Base-by-base conservation (phyloP, 768 basidiomycete species). In the Fomitopsis serialis region DNA sequence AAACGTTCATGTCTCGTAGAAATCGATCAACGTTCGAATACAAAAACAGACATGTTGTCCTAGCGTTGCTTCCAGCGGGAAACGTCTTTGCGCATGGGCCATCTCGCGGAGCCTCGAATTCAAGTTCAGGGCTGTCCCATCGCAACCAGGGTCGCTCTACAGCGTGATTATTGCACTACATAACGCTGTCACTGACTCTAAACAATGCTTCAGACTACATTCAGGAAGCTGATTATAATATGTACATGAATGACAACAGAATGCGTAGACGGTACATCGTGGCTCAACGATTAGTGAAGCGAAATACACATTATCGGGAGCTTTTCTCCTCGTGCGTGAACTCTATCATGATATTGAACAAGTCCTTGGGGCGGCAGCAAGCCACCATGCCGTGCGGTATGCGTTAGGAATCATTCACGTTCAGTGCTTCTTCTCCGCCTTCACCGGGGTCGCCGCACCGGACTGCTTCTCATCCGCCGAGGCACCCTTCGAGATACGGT, bases 401-500 rank as follows among this genome's bases (percentile, higher is more conserved):
- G 37, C 15, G 15, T 40, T 17, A 40, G 6, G 6, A 19, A 17
- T 40, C 37, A 40, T 40, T 15, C 15, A 15, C 37, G 15, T 40
- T 40, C 15, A 40, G 19, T 40, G 37, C 37, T 40, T 40, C 37
- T 40, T 40, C 13, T 40, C 37, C 37, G 37, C 4, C 37, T 40
- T 40, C 5, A 17, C 37, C 37, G 37, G 37, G 19, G 37, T 40
- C 37, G 37, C 37, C 37, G 44, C 21, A 19, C 22, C 44, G 3
- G 44, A 56, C 19, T n/a, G n/a, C n/a, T 40, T 15, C 37, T 49
- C 22, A n/a, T 36, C 34, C 35, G 9, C 25, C 4, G 48, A 19
- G 54, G 22, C 35, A 58, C 53, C 42, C 22, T 59, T 24, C 24
- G 57, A 27, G 58, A 63, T 50, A 12, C 58, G 58, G 54, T 60